Base-by-base conservation (phyloP, 306 rosid genomes). In the Dryas drummondii region DNA sequence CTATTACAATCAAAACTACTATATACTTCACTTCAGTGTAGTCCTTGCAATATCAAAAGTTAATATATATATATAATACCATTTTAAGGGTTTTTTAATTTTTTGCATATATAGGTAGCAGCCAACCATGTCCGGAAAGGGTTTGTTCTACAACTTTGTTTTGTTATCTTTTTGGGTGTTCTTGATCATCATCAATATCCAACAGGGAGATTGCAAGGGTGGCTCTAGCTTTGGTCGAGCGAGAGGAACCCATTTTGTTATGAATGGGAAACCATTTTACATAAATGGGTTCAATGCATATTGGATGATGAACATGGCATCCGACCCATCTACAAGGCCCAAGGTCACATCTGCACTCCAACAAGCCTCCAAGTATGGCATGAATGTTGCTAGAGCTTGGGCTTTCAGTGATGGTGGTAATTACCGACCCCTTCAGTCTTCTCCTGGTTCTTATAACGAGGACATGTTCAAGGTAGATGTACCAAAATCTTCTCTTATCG, bases 251-350 rank as follows among this genome's bases (percentile, higher is more conserved):
- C 80, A 52, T 10, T 86, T 88, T 66, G 22, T 78, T 12, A 4
- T 80, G 52, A 73, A 84, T 41, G 84, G 77, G 5, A 80, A 75
- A 16, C 62, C 75, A 68, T 59, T 84, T 60, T 79, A 73, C 62
- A 82, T 86, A 54, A 84, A 86, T 10, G 93, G 90, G 8, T 88
- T 88, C 84, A 88, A 88, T 76, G 83, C 90, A 0, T 86, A 80
- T 19, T 84, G 93, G 93, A 48, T 88, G 72, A 86, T 88, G 93
- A 70, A 71, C 16, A 77, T 84, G 83, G 93, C 90, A 0, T 64
- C 90, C 6, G 86, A 84, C 37, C 86, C 88, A 26, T 76, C 83
- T 7, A 79, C 86, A 17, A 83, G 67, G 16, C 72, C 73, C 49
- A 84, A 81, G 73, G 86, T 88, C 70, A 77, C 88, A 22, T 11